Evolutionary conservation across 2,329 filamentous ascomycete species (phyloP).

Genomic region (Paracorniculantispora psalliotae): DNA sequence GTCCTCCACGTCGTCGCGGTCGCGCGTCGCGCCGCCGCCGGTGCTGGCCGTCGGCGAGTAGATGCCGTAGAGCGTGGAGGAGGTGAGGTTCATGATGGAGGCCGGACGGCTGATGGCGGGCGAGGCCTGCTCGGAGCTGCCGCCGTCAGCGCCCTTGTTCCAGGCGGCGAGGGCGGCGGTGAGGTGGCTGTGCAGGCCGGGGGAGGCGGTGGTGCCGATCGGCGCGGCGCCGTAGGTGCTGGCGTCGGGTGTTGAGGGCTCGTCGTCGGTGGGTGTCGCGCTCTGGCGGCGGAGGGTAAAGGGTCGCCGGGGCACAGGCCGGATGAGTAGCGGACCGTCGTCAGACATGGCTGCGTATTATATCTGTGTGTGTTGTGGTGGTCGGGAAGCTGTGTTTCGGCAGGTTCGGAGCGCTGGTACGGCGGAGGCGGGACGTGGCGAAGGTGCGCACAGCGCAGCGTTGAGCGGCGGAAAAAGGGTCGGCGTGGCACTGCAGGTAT

Average conservation of each 20-base stretch:
- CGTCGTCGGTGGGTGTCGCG: constrained; percentile 39
- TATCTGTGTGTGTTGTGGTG: background rate
- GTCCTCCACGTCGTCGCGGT: constrained; percentile 51
- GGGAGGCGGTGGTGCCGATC: background rate
- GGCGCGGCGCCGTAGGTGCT: constrained; percentile 14
- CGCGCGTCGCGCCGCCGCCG: constrained; percentile 23
- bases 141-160: constrained; percentile 13
- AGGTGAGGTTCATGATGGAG: constrained; percentile 80
- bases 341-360: constrained; percentile 4
- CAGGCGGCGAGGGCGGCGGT: constrained; percentile 26
- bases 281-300: constrained; percentile 56
- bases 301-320: constrained; percentile 66
- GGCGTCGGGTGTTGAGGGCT: constrained; percentile 15
- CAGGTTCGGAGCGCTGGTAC: background rate
- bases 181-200: constrained; percentile 16
- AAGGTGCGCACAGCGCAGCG: background rate
- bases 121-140: constrained; percentile 8
- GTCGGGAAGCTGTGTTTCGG: background rate
- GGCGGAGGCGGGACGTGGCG: background rate
- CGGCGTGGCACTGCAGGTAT: background rate
- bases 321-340: constrained; percentile 52
- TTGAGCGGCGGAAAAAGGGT: background rate
- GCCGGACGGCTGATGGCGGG: constrained; percentile 60
- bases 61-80: constrained; percentile 86
- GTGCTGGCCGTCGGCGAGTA: constrained; percentile 64